A percentile compares a stretch with the other conserved stretches of the same genome.
Conservation (phyloP, 2,329 filamentous ascomycete species). For the Talaromyces pinophilus region DNA sequence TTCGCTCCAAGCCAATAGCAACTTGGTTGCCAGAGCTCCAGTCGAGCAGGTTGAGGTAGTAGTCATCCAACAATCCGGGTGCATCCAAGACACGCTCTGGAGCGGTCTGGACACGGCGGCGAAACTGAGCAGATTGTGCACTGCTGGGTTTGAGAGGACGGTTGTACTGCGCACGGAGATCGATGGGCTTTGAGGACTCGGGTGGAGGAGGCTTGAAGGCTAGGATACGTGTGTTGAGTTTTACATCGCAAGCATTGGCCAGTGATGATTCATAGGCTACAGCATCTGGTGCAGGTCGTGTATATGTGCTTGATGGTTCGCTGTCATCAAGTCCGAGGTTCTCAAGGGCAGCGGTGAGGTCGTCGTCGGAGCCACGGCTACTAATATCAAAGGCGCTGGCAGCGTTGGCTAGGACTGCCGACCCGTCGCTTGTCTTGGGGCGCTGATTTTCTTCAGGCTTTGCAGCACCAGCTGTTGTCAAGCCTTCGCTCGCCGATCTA, state of each 20-base stretch:
- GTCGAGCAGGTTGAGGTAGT: conserved; percentile 97
- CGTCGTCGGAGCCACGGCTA: conserved; percentile 65
- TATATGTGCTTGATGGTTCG: conserved; percentile 64
- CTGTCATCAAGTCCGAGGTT: conserved; percentile 75
- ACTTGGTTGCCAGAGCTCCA: conserved; percentile 99
- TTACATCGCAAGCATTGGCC: conserved; percentile 87
- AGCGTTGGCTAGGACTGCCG: conserved; percentile 73
- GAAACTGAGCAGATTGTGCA: conserved; percentile 77
- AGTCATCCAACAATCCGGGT: conserved; percentile 93
- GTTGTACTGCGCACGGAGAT: conserved; percentile 97
- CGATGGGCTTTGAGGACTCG: conserved; percentile 96
- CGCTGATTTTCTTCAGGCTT: conserved; percentile 81
- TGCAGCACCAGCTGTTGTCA: conserved; percentile 75
- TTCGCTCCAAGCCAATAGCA: conserved; percentile 93
- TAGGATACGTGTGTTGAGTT: conserved; percentile 89
- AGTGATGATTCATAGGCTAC: conserved; percentile 90
- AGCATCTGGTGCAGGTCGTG: conserved; percentile 80
- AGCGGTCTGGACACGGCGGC: conserved; percentile 87
- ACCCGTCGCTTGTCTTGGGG: conserved; percentile 74
- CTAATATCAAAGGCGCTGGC: conserved; percentile 66
- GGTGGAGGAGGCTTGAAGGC: conserved; percentile 98
- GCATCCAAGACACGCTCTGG: conserved; percentile 96
- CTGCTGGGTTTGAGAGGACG: conserved; percentile 80
- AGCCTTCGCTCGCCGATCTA: conserved; percentile 83
- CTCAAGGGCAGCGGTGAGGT: conserved; percentile 76